These are phyloP conservation scores for Magnaporthiopsis poae DNA, from an alignment of 2,329 filamentous ascomycete species.

Conservation along the genomic window DNA sequence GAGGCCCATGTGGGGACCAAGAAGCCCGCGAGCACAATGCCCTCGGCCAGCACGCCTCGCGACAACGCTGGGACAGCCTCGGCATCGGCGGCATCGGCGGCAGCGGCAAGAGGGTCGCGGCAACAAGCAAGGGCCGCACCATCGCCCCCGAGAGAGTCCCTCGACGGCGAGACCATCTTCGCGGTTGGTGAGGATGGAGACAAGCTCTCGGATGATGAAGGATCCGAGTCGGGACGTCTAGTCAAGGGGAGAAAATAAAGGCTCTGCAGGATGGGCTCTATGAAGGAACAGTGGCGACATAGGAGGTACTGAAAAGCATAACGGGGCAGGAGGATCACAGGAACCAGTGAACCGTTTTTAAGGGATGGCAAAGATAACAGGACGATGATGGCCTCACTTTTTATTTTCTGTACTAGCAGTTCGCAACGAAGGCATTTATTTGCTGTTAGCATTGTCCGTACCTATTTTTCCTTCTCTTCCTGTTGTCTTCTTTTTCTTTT, in stretches of 20 bases:
- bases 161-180: conserved; percentile 90
- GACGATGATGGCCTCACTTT: background rate
- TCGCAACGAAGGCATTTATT: background rate
- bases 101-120: background rate
- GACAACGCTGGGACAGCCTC: conserved; percentile 11
- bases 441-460: background rate
- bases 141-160: conserved; percentile 41
- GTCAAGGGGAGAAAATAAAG: conserved; percentile 35
- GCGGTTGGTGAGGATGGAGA: conserved; percentile 79
- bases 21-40: conserved; percentile 11
- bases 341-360: too few species aligned
- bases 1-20: conserved; percentile 39
- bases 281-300: background rate
- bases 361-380: background rate
- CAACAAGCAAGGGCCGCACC: conserved; percentile 12
- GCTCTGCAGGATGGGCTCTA: background rate
- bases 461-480: background rate
- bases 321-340: background rate
- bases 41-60: conserved; percentile 11
- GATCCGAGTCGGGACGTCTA: conserved; percentile 29
- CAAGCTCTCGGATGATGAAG: conserved; percentile 69
- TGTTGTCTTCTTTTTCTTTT: background rate
- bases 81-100: conserved; percentile 24
- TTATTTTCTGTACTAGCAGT: background rate
- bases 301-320: background rate